Evolutionary conservation across 2,329 filamentous ascomycete genomes (phyloP), one percentile per base, ranked within the genome.

Genomic region (Beauveria varroae): DNA sequence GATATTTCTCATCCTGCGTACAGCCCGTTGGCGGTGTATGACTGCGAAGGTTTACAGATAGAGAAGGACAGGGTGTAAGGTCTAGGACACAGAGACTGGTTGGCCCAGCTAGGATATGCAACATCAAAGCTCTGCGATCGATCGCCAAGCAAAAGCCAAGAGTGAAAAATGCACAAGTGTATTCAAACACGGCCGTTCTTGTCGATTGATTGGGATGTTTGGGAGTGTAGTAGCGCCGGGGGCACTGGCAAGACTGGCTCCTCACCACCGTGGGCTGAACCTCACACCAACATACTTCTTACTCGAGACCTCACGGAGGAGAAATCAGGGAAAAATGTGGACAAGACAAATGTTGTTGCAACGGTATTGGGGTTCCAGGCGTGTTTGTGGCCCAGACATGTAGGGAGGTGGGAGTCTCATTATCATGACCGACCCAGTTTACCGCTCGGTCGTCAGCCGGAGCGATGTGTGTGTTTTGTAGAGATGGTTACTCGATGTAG

Each of bases 1-100:
- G 78, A 79, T 0, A 77, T 85, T 24, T 71, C 74, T 2, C 80
- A 85, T 64, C 76, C 79, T 65, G 80, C 79, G 2, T 86, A 85
- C 65, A 72, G 74, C 1, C 84, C 85, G 80, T 66, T 86, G 60
- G 72, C 74, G 67, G 79, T 86, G 14, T 54, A 28, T 37, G 26
- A 54, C 18, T 41, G 20, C 47, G 20, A 16, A 37, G 34, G 12
- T 37, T 37, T 6, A 37, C 34, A 30, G 2, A 37, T 16, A 16
- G 14, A 37, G 34, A 34, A 37, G 1, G 34, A 37, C 14, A 37
- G 5, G 2, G 34, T 37, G 34, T 16, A 14, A 37, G 14, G 34
- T 5, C 12, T 16, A 1, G 34, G 5, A 14, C 30, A 4, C 0
- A 34, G 10, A 16, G 5, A 16, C 12, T 37, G 5, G 12, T 37